Evolutionary conservation across 306 rosid genomes (phyloP).

Genomic region (Pueraria montana): DNA sequence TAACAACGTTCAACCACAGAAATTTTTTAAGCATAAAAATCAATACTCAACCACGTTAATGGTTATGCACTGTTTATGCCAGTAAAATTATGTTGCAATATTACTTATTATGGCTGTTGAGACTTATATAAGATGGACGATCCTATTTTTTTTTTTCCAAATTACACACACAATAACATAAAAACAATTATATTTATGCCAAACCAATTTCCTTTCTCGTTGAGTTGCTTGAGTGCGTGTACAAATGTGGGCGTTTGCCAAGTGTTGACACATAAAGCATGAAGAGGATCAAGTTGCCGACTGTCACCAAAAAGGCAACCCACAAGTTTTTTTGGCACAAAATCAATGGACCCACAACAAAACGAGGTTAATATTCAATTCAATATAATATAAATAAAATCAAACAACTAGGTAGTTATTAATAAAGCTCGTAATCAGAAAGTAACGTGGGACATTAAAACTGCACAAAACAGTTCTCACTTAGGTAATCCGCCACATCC

Average conservation of each 20-base stretch:
- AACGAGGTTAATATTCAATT: neutral
- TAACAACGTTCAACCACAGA: neutral
- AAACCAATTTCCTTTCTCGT: neutral
- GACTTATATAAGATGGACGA: no score
- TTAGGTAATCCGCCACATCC: slow-evolving; percentile 69
- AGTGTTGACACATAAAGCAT: slow-evolving; percentile 9
- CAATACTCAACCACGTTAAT: no score
- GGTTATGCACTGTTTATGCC: no score
- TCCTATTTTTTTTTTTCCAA: neutral
- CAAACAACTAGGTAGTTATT: slow-evolving; percentile 24
- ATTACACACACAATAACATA: neutral
- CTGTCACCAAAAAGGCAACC: neutral
- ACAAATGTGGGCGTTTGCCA: neutral
- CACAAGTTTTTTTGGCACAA: neutral
- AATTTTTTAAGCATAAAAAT: neutral
- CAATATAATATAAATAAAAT: slow-evolving; percentile 16
- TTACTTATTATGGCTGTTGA: no score
- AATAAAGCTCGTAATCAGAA: neutral
- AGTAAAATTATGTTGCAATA: no score
- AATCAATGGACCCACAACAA: neutral
- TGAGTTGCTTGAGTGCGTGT: neutral
- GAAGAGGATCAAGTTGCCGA: neutral
- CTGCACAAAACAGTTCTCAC: slow-evolving; percentile 37
- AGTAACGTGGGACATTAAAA: slow-evolving; percentile 39
- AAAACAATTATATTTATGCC: neutral